These are phyloP conservation scores for Gnaphalium uliginosum DNA, from an alignment of 129 eudicot species.

Conservation along the genomic window DNA sequence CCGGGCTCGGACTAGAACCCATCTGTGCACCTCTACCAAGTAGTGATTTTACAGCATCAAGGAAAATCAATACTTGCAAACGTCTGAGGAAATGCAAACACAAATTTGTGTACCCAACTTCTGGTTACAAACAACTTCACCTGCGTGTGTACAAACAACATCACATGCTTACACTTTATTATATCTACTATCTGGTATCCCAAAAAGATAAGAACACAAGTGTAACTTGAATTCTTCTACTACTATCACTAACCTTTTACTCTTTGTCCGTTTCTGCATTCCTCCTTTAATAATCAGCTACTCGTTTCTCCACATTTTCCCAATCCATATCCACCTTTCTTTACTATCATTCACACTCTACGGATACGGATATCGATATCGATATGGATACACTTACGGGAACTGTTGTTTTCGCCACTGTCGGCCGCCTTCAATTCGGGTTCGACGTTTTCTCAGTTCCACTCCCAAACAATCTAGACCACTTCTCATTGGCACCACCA, in stretches of 20 bases:
- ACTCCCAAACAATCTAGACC: slow-evolving; percentile 30
- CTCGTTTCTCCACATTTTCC: background rate
- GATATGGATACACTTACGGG: slow-evolving; percentile 46
- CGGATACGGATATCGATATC: too few relatives aligned
- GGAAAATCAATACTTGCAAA: too few relatives aligned
- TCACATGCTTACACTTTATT: too few relatives aligned
- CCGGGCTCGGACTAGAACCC: too few relatives aligned
- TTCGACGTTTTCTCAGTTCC: slow-evolving; percentile 72
- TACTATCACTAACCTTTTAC: background rate
- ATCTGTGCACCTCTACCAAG: too few relatives aligned
- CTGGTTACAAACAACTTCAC: too few relatives aligned
- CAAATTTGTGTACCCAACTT: too few relatives aligned
- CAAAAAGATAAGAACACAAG: background rate
- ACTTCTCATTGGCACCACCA: slow-evolving; percentile 14
- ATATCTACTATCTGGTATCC: too few relatives aligned
- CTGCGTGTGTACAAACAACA: too few relatives aligned
- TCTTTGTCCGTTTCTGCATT: background rate
- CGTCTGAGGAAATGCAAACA: too few relatives aligned
- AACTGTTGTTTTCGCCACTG: slow-evolving; percentile 68
- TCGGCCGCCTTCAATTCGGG: slow-evolving; percentile 71
- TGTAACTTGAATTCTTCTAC: slow-evolving; percentile 16
- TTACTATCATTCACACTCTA: background rate
- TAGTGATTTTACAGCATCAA: too few relatives aligned
- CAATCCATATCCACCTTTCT: background rate
- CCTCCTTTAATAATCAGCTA: background rate